Evolutionary conservation across 352 stramenopile species (phyloP), one percentile per base, ranked within the genome.

Genomic region (Aphanomyces astaci): DNA sequence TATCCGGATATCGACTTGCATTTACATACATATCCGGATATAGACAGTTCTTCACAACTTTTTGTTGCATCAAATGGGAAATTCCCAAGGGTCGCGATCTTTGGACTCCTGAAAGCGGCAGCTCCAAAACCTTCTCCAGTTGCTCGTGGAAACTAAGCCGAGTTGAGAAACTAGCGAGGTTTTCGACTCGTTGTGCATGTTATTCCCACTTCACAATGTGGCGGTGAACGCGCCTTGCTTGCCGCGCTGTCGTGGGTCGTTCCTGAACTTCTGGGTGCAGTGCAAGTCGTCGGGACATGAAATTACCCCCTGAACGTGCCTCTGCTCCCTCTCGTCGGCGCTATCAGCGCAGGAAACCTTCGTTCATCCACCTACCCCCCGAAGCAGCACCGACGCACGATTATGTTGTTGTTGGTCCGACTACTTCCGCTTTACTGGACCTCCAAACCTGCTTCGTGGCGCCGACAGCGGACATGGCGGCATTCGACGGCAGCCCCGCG

Each of bases 291-390:
- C 10, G 79, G 84, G 39, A 92, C 87, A 72, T 98, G 89, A 86
- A 98, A 98, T 73, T 98, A 96, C 71, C 94, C 94, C 0, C 63
- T 97, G 17, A 74, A 82, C 19, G 72, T 98, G 43, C 66, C 78
- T 17, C 66, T 98, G 4, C 77, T 82, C 70, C 88, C 89, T 17
- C 71, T 97, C 7, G 73, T 92, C 4, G 83, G 80, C 9, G 87
- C 84, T 9, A 65, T 98, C 19, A 79, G 79, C 5, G 96, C 90
- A 0, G 97, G 96, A 17, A 98, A 99, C 82, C 92, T n/a, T 84
- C 73, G 19, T 64, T 99, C 15, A 56, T 99, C 49, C 97, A 98
- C 36, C 67, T 92, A 1, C 94, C 96, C 0, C 94, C 81, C 27
- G 92, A 98, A 54, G 97, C 64, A 90, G 80, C 28, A 80, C 75